Conservation (phyloP, 345 rosid species). For the Arabidopsis thaliana region DNA sequence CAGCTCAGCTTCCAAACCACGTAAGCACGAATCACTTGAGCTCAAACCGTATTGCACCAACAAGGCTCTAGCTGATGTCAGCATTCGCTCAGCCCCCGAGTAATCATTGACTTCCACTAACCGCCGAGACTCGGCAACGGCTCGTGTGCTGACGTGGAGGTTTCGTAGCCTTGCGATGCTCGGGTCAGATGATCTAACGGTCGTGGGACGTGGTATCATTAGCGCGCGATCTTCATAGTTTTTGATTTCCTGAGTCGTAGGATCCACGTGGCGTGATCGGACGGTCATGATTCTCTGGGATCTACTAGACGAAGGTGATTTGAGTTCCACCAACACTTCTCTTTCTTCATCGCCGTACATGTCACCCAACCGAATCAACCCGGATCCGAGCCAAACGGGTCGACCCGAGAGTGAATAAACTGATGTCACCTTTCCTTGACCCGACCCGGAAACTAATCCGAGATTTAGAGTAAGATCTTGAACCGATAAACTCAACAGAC, state of each 20-base stretch:
- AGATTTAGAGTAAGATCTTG: slow-evolving; percentile 69
- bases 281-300: slow-evolving; percentile 65
- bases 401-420: slow-evolving; percentile 63
- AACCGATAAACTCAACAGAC: slow-evolving; percentile 58
- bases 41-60: slow-evolving; percentile 53
- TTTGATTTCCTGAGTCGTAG: slow-evolving; percentile 54
- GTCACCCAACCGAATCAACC: slow-evolving; percentile 65
- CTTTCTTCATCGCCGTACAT: slow-evolving; percentile 71
- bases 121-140: slow-evolving; percentile 78
- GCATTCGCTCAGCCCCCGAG: slow-evolving; percentile 63
- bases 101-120: slow-evolving; percentile 57
- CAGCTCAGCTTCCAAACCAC: slow-evolving; percentile 68
- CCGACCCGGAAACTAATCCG: slow-evolving; percentile 68
- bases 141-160: slow-evolving; percentile 78
- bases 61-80: slow-evolving; percentile 74
- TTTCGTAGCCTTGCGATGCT: slow-evolving; percentile 60
- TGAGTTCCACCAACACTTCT: slow-evolving; percentile 72
- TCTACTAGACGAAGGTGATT: slow-evolving; percentile 51
- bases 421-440: slow-evolving; percentile 66
- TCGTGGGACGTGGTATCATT: slow-evolving; percentile 53
- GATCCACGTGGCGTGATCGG: slow-evolving; percentile 63
- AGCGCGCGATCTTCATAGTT: slow-evolving; percentile 53
- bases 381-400: slow-evolving; percentile 56
- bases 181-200: slow-evolving; percentile 58
- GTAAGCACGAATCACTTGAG: slow-evolving; percentile 55